A percentile compares a stretch with the other conserved stretches of the same genome.
phyloP scores from a whole-genome alignment of 768 basidiomycete genomes.

The Asterophora lycoperdoides region DNA sequence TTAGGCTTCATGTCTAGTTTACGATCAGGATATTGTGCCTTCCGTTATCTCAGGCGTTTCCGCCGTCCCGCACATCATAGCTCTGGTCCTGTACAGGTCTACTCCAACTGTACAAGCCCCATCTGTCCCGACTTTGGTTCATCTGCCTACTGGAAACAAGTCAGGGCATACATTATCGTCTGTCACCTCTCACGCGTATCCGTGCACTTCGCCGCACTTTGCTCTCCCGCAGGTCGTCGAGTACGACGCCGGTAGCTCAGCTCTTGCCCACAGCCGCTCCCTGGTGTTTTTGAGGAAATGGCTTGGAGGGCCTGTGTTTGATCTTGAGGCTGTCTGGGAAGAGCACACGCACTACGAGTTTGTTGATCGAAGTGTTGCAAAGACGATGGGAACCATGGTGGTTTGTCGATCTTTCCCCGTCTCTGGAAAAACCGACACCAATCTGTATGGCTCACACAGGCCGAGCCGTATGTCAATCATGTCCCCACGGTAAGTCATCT shows the following conservation, averaged over 20 bases:
- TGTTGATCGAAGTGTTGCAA: conserved; percentile 42
- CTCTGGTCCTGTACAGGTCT: conserved; percentile 35
- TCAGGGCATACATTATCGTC: conserved; percentile 18
- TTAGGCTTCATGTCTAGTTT: conserved; percentile 22
- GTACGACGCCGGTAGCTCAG: conserved; percentile 39
- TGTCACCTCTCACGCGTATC: conserved; percentile 22
- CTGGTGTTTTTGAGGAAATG: conserved; percentile 42
- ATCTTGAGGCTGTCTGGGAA: conserved; percentile 59
- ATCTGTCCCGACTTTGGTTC: conserved; percentile 33
- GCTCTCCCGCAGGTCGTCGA: conserved; percentile 37
- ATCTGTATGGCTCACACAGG: conserved; percentile 23
- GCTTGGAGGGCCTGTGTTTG: conserved; percentile 49
- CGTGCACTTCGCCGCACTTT: conserved; percentile 34
- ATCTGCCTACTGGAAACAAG: conserved; percentile 27
- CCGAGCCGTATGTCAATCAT: conserved; percentile 58
- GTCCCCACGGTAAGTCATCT: conserved; percentile 42
- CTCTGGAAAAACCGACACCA: neutral
- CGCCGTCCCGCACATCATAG: conserved; percentile 30
- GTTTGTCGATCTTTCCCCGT: conserved; percentile 25
- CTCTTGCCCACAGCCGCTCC: conserved; percentile 42
- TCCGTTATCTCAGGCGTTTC: conserved; percentile 24
- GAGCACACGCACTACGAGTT: conserved; percentile 57
- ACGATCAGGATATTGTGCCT: conserved; percentile 28
- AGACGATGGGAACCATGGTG: conserved; percentile 56
- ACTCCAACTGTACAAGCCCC: conserved; percentile 16